These are phyloP conservation scores for Fusarium nisikadoi DNA, from an alignment of 2,329 filamentous ascomycete species.

Conservation along the genomic window DNA sequence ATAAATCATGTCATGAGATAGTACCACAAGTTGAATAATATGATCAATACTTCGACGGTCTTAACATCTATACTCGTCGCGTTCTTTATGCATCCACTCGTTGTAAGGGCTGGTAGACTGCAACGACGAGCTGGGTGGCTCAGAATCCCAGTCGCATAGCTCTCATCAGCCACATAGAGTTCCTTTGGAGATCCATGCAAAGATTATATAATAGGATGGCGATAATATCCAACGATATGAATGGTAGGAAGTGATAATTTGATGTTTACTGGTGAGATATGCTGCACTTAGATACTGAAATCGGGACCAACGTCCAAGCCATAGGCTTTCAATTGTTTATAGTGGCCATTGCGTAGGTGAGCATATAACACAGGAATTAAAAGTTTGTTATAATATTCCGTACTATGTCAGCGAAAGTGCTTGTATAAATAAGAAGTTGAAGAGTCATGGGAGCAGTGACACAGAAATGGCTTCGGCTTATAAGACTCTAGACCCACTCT, in stretches of 20 bases:
- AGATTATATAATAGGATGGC: not conserved
- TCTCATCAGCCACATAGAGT: not conserved
- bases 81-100: conserved; percentile 1
- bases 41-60: not conserved
- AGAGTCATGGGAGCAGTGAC: not conserved
- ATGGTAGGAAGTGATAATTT: not conserved
- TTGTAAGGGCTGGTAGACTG: not conserved
- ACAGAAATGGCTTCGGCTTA: not conserved
- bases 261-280: not conserved
- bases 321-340: not conserved
- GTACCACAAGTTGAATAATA: conserved; percentile 2
- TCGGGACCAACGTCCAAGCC: not conserved
- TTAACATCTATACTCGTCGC: conserved; percentile 1
- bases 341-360: not conserved
- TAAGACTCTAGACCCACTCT: conserved; percentile 39
- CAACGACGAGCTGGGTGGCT: conserved; percentile 11
- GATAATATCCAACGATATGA: not conserved
- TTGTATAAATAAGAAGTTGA: not conserved
- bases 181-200: not conserved
- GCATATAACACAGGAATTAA: not conserved
- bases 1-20: conserved; percentile 9
- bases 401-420: not conserved
- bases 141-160: not conserved
- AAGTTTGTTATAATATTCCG: not conserved
- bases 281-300: not conserved